These are phyloP conservation scores for Floccularia luteovirens DNA, from an alignment of 768 basidiomycete genomes.

Conservation along the genomic window DNA sequence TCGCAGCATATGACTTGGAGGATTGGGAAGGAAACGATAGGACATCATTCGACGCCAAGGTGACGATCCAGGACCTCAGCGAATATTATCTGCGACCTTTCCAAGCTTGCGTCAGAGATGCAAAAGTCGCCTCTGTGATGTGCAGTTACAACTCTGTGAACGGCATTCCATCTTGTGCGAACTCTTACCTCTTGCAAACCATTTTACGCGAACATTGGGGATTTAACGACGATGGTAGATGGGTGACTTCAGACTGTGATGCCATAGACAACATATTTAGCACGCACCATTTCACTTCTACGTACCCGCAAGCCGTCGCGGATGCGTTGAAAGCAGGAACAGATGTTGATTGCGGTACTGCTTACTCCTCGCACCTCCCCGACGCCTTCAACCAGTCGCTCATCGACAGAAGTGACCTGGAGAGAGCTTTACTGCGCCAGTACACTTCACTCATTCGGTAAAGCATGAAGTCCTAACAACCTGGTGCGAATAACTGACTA, in stretches of 20 bases:
- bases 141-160: slow-evolving; percentile 60
- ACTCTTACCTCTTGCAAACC: slow-evolving; percentile 42
- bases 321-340: slow-evolving; percentile 44
- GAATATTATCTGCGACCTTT: slow-evolving; percentile 51
- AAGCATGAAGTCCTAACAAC: slow-evolving; percentile 5
- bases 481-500: neutral
- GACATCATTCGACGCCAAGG: slow-evolving; percentile 43
- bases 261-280: slow-evolving; percentile 43
- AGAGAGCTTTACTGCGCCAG: slow-evolving; percentile 32
- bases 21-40: slow-evolving; percentile 45
- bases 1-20: slow-evolving; percentile 51
- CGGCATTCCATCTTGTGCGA: slow-evolving; percentile 49
- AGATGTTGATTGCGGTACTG: slow-evolving; percentile 46
- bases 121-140: slow-evolving; percentile 53
- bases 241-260: slow-evolving; percentile 54
- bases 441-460: slow-evolving; percentile 50
- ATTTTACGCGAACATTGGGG: slow-evolving; percentile 45
- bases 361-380: slow-evolving; percentile 35
- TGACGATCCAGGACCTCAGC: slow-evolving; percentile 45
- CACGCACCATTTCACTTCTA: slow-evolving; percentile 39
- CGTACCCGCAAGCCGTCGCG: slow-evolving; percentile 39
- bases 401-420: slow-evolving; percentile 35
- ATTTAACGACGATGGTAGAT: slow-evolving; percentile 38
- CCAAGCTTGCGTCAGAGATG: slow-evolving; percentile 54
- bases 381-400: slow-evolving; percentile 40